Percentiles rank a stretch among this genome's conserved stretches.
These are phyloP conservation scores for Exophiala mesophila DNA, from an alignment of 2,329 filamentous ascomycete species.

Conservation along the genomic window DNA sequence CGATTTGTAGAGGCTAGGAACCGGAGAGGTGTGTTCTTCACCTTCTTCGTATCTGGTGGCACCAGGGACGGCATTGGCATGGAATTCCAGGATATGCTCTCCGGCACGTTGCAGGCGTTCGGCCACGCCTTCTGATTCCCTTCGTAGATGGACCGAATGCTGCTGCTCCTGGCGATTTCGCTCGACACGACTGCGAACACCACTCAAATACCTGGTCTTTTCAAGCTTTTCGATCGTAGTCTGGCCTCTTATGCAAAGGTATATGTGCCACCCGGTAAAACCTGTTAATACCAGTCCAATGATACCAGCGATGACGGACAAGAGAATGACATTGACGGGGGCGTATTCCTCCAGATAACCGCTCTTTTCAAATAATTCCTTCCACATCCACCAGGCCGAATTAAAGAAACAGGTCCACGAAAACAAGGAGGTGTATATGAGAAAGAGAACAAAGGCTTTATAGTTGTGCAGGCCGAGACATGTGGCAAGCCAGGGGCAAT, in stretches of 20 bases:
- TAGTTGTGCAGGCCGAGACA: slow-evolving; percentile 93
- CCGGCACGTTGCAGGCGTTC: slow-evolving; percentile 55
- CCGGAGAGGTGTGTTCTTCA: slow-evolving; percentile 51
- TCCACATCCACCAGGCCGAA: slow-evolving; percentile 76
- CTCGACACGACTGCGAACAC: slow-evolving; percentile 66
- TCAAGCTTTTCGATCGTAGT: slow-evolving; percentile 96
- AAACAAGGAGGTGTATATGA: slow-evolving; percentile 83
- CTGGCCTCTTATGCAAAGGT: slow-evolving; percentile 70
- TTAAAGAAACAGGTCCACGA: slow-evolving; percentile 77
- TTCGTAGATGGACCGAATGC: slow-evolving; percentile 38
- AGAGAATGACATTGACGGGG: slow-evolving; percentile 85
- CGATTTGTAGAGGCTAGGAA: slow-evolving; percentile 18
- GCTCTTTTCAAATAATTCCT: slow-evolving; percentile 67
- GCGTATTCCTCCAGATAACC: slow-evolving; percentile 70
- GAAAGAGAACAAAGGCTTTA: slow-evolving; percentile 89
- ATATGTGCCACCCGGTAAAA: slow-evolving; percentile 89
- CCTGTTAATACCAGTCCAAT: slow-evolving; percentile 83
- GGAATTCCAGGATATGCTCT: slow-evolving; percentile 73
- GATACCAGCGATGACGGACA: slow-evolving; percentile 82
- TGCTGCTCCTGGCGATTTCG: slow-evolving; percentile 55
- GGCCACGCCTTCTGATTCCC: slow-evolving; percentile 29
- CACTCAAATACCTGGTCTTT: slow-evolving; percentile 88
- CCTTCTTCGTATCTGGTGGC: slow-evolving; percentile 78
- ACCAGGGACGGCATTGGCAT: slow-evolving; percentile 75
- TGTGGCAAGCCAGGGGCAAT: slow-evolving; percentile 95